Evolutionary conservation across 495 filamentous ascomycete genomes (phyloP), one percentile per base, ranked within the genome.

Genomic region (Aspergillus conjunctus): DNA sequence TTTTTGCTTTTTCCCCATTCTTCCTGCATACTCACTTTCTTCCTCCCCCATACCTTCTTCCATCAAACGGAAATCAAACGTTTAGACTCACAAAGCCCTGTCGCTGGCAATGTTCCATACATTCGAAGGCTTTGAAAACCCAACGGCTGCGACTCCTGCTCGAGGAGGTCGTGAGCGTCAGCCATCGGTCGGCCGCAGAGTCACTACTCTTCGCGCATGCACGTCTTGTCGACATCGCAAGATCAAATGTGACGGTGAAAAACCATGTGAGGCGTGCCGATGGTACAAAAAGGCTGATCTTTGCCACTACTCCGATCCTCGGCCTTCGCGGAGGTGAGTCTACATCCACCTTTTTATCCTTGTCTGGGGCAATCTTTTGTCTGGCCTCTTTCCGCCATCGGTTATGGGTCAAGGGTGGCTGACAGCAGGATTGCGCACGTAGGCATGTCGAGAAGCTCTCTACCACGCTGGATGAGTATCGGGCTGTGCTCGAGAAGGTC

Each of bases 141-240:
- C 75, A 0, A 34, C 57, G 34, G 61, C 54, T 15, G 45, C 71
- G 31, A 71, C 68, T 15, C 60, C 69, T 43, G 63, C 64, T 53
- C 67, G 68, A 31, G 68, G 67, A 43, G 68, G 71, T 21, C 66
- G 52, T 17, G 71, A 77, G 51, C 71, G 74, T 3, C 74, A 73
- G 18, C 70, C 68, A n/a, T 77, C 75, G 0, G 66, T 76, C 30
- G 68, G 72, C 41, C 70, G 75, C 7, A 70, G 75, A 43, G 71
- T 75, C 30, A 76, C 75, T 8, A 78, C 74, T 8, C 63, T 77
- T 21, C 77, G 72, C 12, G 78, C 78, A 22, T 81, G 78, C 59
- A 77, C 77, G 22, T 77, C 73, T 18, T 81, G 78, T 60, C 69
- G 77, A 18, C 77, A 77, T 66, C 77, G 78, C 30, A 81, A 81